Conservation (phyloP, 441 rosid species). For the Cnidoscolus chayamansa region DNA sequence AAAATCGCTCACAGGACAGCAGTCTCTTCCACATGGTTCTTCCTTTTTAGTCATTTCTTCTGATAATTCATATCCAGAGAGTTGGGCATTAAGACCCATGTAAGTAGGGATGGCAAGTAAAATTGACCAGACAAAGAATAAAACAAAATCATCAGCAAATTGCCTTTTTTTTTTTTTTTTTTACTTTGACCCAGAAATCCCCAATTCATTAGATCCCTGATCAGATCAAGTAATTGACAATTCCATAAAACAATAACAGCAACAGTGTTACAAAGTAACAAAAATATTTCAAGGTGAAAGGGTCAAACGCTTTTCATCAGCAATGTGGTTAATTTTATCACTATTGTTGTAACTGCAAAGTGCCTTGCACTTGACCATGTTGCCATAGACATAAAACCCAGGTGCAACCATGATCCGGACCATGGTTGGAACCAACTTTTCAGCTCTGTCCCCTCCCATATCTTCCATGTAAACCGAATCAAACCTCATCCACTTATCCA, state of each 20-base stretch:
- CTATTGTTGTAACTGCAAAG: slow-evolving; percentile 54
- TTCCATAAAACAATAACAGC: slow-evolving; percentile 10
- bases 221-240: slow-evolving; percentile 7
- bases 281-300: slow-evolving; percentile 13
- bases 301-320: slow-evolving; percentile 28
- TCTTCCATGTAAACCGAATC: slow-evolving; percentile 90
- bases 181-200: slow-evolving; percentile 35
- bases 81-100: slow-evolving; percentile 13
- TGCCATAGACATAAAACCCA: slow-evolving; percentile 82
- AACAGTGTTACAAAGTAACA: slow-evolving; percentile 13
- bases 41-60: neutral
- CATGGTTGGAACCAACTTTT: slow-evolving; percentile 45
- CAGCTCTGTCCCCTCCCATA: slow-evolving; percentile 61
- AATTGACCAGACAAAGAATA: slow-evolving; percentile 24
- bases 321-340: neutral
- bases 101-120: neutral
- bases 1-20: slow-evolving; percentile 24
- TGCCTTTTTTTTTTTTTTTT: slow-evolving; percentile 44
- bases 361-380: slow-evolving; percentile 84
- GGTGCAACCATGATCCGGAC: slow-evolving; percentile 90
- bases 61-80: slow-evolving; percentile 24
- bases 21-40: slow-evolving; percentile 22
- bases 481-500: slow-evolving; percentile 56
- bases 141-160: slow-evolving; percentile 28
- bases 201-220: neutral